These are phyloP conservation scores for Penicillium sp. DNA, from an alignment of 2,329 filamentous ascomycete species.

Conservation along the genomic window DNA sequence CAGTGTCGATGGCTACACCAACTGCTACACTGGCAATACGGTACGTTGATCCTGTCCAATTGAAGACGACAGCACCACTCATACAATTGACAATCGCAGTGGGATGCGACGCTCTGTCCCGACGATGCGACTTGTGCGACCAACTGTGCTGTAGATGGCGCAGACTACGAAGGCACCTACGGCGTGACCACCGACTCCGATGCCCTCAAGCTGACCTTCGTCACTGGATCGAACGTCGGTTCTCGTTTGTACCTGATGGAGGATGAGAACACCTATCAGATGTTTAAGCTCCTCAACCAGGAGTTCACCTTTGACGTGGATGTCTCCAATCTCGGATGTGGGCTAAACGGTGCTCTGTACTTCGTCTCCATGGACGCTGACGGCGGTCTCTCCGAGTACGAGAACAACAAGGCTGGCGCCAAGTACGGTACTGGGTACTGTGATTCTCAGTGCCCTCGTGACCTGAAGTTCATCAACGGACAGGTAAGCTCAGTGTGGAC, in stretches of 20 bases:
- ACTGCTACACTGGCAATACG: slow-evolving; percentile 58
- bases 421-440: slow-evolving; percentile 64
- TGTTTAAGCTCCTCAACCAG: slow-evolving; percentile 63
- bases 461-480: slow-evolving; percentile 47
- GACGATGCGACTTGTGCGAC: slow-evolving; percentile 51
- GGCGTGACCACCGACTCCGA: slow-evolving; percentile 53
- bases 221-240: slow-evolving; percentile 45
- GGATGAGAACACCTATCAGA: slow-evolving; percentile 60
- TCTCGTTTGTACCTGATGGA: slow-evolving; percentile 65
- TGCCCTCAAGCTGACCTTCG: slow-evolving; percentile 50
- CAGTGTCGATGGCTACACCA: slow-evolving; percentile 48
- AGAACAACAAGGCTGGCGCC: slow-evolving; percentile 57
- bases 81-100: slow-evolving; percentile 19
- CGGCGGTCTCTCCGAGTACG: slow-evolving; percentile 55
- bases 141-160: slow-evolving; percentile 58
- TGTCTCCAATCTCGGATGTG: slow-evolving; percentile 65
- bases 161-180: slow-evolving; percentile 53
- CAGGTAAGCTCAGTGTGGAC: slow-evolving; percentile 23
- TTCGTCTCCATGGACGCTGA: slow-evolving; percentile 60
- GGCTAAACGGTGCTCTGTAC: slow-evolving; percentile 70
- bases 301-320: slow-evolving; percentile 74
- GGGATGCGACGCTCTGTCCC: slow-evolving; percentile 50
- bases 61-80: background rate
- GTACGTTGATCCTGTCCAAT: slow-evolving; percentile 4
- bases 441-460: slow-evolving; percentile 57